Conservation (phyloP, 768 basidiomycete species). For the Clavaria fumosa region DNA sequence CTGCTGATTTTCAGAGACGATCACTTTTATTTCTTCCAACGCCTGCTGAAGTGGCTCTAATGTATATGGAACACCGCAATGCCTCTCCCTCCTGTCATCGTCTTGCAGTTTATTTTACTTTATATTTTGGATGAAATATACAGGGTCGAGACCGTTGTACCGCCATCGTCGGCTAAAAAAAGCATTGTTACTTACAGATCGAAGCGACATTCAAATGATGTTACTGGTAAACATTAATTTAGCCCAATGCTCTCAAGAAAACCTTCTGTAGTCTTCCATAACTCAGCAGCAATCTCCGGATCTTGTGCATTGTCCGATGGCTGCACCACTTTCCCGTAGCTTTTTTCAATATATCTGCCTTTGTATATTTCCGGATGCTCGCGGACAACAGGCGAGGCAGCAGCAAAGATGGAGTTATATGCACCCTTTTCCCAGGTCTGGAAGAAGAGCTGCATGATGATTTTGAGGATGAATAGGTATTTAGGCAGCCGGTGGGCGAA, state of each 20-base stretch:
- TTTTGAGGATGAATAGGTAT: constrained; percentile 11
- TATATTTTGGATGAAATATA: too few relatives aligned
- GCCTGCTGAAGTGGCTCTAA: too few relatives aligned
- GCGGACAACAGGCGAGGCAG: constrained; percentile 21
- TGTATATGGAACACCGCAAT: too few relatives aligned
- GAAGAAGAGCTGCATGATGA: constrained; percentile 17
- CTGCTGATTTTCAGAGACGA: too few relatives aligned
- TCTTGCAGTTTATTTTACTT: too few relatives aligned
- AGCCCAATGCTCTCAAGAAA: constrained; percentile 16
- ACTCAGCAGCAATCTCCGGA: constrained; percentile 21
- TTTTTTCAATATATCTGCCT: constrained; percentile 23
- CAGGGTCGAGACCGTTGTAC: too few relatives aligned
- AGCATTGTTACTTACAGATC: too few relatives aligned
- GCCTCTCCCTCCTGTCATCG: too few relatives aligned
- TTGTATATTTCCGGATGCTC: constrained; percentile 20
- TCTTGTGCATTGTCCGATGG: constrained; percentile 17
- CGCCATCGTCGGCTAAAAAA: too few relatives aligned
- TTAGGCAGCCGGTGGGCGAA: constrained; percentile 15
- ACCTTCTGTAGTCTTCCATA: constrained; percentile 23
- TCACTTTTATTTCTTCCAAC: too few relatives aligned
- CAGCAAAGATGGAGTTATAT: constrained; percentile 25
- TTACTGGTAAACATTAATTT: too few relatives aligned
- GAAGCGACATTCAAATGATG: too few relatives aligned
- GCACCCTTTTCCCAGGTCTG: constrained; percentile 20
- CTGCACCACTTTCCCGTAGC: constrained; percentile 18